These are phyloP conservation scores for Pseudogymnoascus sp. DNA, from an alignment of 2,329 filamentous ascomycete species.

Conservation along the genomic window DNA sequence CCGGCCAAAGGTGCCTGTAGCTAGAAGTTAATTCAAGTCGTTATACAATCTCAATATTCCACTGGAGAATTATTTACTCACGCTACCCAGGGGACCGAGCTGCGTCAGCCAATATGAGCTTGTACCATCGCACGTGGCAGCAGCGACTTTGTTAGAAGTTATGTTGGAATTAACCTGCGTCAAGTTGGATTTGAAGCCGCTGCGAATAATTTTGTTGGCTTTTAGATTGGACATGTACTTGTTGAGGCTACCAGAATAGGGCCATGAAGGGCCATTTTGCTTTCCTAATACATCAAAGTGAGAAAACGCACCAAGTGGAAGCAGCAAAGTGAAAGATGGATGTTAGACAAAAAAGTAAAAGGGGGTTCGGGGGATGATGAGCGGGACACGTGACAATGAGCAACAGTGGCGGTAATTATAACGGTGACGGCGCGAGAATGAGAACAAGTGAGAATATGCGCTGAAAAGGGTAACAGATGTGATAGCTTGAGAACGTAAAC, in stretches of 20 bases:
- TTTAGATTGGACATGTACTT: slow-evolving; percentile 9
- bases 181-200: slow-evolving; percentile 10
- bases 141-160: background rate
- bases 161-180: background rate
- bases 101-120: background rate
- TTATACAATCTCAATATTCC: background rate
- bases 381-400: too few relatives aligned
- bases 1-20: slow-evolving; percentile 13
- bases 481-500: too few relatives aligned
- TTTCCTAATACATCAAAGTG: slow-evolving; percentile 3
- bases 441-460: too few relatives aligned
- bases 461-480: too few relatives aligned
- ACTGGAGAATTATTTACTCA: background rate
- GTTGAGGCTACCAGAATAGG: slow-evolving; percentile 16
- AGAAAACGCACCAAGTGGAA: too few relatives aligned
- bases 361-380: too few relatives aligned
- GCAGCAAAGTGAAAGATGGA: too few relatives aligned
- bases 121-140: background rate
- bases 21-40: background rate
- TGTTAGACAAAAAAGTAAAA: too few relatives aligned
- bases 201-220: slow-evolving; percentile 13
- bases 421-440: too few relatives aligned
- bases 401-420: too few relatives aligned
- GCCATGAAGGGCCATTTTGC: slow-evolving; percentile 18
- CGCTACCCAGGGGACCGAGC: background rate